Percentiles rank a stretch among this genome's conserved stretches.
phyloP scores from a whole-genome alignment of 2,329 filamentous ascomycete genomes.

The Thielaviopsis musarum region DNA sequence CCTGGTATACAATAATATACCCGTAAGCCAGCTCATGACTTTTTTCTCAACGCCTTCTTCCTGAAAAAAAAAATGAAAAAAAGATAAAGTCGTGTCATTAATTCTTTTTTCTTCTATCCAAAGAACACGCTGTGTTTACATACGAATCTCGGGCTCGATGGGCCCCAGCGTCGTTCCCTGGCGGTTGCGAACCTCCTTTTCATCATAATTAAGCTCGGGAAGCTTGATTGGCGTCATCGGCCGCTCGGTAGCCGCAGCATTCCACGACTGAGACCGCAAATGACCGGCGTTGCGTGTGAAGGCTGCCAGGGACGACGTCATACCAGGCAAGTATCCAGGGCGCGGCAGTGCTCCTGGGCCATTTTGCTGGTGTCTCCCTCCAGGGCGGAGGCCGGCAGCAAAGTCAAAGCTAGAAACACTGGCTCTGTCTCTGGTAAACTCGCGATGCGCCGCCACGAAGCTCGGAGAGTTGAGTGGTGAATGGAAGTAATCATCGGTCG shows the following conservation, averaged over 20 bases:
- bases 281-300: neutral
- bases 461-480: constrained; percentile 7
- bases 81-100: neutral
- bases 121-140: neutral
- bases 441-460: neutral
- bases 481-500: constrained; percentile 10
- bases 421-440: constrained; percentile 6
- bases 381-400: neutral
- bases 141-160: constrained; percentile 7
- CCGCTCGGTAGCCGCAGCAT: neutral
- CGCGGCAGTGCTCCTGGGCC: too few relatives aligned
- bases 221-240: neutral
- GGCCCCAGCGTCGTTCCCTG: neutral
- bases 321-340: too few relatives aligned
- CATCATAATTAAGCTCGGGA: constrained; percentile 1
- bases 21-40: too few relatives aligned
- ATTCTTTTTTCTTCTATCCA: neutral
- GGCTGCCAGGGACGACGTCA: neutral
- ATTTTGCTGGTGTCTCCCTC: neutral
- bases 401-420: constrained; percentile 11
- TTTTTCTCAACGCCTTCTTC: too few relatives aligned
- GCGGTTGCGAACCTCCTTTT: constrained; percentile 2
- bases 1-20: too few relatives aligned
- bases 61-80: neutral
- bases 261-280: constrained; percentile 10